Evolutionary conservation across 345 rosid genomes (phyloP), one percentile per base, ranked within the genome.

Genomic region (Murraya paniculata): DNA sequence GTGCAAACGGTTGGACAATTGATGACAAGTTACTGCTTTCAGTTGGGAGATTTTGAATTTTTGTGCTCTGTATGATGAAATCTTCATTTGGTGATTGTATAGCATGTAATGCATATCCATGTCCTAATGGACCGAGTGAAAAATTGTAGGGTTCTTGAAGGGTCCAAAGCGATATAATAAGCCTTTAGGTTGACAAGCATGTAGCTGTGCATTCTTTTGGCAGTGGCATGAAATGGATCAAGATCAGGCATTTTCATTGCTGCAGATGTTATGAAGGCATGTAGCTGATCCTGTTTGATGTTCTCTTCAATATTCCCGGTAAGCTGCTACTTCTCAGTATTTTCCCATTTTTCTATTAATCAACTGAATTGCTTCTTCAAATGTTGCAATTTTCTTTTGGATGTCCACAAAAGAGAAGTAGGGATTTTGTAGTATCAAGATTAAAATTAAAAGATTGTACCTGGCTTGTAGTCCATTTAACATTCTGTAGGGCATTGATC

Each of bases 201-300:
- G 57, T 60, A 1, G 55, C 21, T 9, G 66, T 24, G 68, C 56
- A 73, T 6, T 24, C 21, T 39, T 39, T 70, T 59, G 56, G 41
- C 57, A 39, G 2, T 48, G 0, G 21, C 58, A 60, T 18, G 60
- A 60, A 39, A 21, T 27, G 56, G 33, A 61, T 39, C 8, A n/a
- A 74, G 68, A 74, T 60, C 19, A 58, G 38, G 77, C 21, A 60
- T 39, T 38, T 60, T 74, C 58, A 25, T 45, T 25, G 39, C 38
- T 60, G 64, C 27, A 35, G 64, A 56, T 57, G 65, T 9, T 50
- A 72, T 57, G 21, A 33, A 57, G 30, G 48, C 50, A 8, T 33
- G 39, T 41, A 61, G 19, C 59, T 74, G 57, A 62, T 62, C 28
- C 38, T 74, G 55, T 60, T 73, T 25, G 45, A 31, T n/a, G 14